These are phyloP conservation scores for Carex scoparia DNA, from an alignment of 176 grass and related monocot species.

Conservation along the genomic window DNA sequence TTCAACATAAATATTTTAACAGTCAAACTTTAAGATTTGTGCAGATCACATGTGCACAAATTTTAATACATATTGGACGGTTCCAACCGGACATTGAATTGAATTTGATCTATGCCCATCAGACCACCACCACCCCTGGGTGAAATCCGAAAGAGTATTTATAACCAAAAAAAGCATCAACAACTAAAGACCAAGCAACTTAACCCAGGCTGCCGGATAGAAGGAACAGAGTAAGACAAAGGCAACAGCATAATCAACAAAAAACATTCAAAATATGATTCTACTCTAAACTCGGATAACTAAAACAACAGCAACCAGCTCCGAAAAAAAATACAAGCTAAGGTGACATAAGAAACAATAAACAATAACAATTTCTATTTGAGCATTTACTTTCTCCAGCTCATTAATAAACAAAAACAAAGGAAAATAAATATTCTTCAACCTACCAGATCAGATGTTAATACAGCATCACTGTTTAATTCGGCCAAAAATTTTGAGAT, in stretches of 20 bases:
- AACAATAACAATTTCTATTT: slow-evolving; percentile 10
- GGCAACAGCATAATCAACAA: neutral
- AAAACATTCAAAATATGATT: slow-evolving; percentile 3
- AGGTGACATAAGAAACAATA: slow-evolving; percentile 13
- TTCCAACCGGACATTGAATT: no score
- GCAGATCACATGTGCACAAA: no score
- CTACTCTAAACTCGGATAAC: slow-evolving; percentile 14
- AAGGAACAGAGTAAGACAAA: neutral
- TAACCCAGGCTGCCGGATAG: neutral
- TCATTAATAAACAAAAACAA: slow-evolving; percentile 1
- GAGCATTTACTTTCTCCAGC: slow-evolving; percentile 15
- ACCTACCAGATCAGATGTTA: slow-evolving; percentile 23
- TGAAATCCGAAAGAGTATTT: neutral
- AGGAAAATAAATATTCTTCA: slow-evolving; percentile 21
- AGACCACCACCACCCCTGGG: no score
- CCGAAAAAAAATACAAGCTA: slow-evolving; percentile 4
- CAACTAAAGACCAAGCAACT: neutral
- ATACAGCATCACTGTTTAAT: slow-evolving; percentile 12
- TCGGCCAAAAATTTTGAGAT: slow-evolving; percentile 20
- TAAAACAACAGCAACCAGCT: slow-evolving; percentile 6
- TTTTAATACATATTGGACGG: no score
- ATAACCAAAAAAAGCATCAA: neutral
- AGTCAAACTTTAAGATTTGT: no score
- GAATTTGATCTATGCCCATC: no score
- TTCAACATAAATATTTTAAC: no score